Evolutionary conservation across 2,329 filamentous ascomycete genomes (phyloP).

Genomic region (Aspergillus cejpii): DNA sequence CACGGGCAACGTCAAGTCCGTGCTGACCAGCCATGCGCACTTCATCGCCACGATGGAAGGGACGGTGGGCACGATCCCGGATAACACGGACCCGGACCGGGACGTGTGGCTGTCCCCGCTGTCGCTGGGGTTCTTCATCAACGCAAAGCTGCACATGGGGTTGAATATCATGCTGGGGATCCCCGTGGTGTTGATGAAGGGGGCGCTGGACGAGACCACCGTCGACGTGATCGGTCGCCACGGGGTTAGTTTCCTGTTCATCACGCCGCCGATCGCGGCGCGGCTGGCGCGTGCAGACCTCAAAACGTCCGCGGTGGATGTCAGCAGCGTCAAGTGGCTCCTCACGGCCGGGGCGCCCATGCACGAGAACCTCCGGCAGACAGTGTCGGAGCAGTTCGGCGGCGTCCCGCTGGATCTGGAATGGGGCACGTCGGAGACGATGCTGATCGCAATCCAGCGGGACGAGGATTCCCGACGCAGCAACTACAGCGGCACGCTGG

Average conservation of each 20-base stretch:
- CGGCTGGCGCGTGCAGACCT: constrained; percentile 16
- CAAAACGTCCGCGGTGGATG: constrained; percentile 1
- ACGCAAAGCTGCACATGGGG: constrained; percentile 23
- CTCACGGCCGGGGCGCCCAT: constrained; percentile 22
- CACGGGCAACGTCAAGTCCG: constrained; percentile 17
- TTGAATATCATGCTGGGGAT: constrained; percentile 25
- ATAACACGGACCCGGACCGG: constrained; percentile 16
- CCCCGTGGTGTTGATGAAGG: constrained; percentile 20
- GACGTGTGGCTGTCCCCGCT: constrained; percentile 22
- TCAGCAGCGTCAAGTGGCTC: constrained; percentile 23
- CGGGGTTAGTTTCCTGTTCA: constrained; percentile 20
- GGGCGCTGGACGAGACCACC: constrained; percentile 13
- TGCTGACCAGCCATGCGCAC: constrained; percentile 19
- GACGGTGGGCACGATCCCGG: constrained; percentile 18
- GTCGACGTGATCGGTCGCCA: constrained; percentile 17
- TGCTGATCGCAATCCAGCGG: constrained; percentile 22
- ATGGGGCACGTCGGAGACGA: constrained; percentile 22
- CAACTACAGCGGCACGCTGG: constrained; percentile 20
- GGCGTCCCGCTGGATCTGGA: constrained; percentile 18
- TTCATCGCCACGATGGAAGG: constrained; percentile 19
- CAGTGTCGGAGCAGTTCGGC: constrained; percentile 14
- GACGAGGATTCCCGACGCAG: constrained; percentile 10
- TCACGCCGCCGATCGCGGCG: constrained; percentile 20
- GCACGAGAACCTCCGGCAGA: constrained; percentile 17
- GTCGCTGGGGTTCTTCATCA: constrained; percentile 25